Conservation (phyloP, 192 early-diverging fungal species). For the Backusella psychrophila region DNA sequence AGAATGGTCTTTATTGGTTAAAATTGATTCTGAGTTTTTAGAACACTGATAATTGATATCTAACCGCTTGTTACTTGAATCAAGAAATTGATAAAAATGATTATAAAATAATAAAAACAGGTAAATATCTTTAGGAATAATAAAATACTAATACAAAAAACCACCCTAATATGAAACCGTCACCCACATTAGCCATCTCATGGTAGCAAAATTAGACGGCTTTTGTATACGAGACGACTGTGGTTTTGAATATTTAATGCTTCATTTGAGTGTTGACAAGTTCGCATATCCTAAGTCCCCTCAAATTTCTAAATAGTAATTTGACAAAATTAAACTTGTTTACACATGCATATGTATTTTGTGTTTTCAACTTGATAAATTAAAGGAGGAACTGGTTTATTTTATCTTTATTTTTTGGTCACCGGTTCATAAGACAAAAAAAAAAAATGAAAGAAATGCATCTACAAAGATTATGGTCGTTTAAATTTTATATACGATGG, state of each 20-base stretch:
- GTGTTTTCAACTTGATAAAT: background rate
- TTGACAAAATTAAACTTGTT: background rate
- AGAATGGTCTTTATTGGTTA: background rate
- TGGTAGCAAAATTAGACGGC: too few relatives aligned
- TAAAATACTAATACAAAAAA: too few relatives aligned
- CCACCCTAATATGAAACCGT: too few relatives aligned
- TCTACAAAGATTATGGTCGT: background rate
- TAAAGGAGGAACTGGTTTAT: background rate
- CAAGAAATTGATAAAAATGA: too few relatives aligned
- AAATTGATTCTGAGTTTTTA: background rate
- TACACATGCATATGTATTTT: background rate
- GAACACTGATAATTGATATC: background rate
- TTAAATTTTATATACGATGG: background rate
- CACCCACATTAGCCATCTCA: too few relatives aligned
- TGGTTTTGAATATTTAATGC: too few relatives aligned
- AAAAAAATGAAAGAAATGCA: background rate
- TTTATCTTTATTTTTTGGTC: background rate
- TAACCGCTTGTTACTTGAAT: background rate
- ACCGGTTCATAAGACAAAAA: background rate
- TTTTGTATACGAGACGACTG: too few relatives aligned
- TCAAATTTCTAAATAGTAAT: too few relatives aligned
- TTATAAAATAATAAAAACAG: too few relatives aligned
- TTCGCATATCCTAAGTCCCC: too few relatives aligned
- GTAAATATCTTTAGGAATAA: too few relatives aligned
- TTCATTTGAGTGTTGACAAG: too few relatives aligned